Evolutionary conservation across 352 stramenopile genomes (phyloP).

Genomic region (Globisporangium viniferum): DNA sequence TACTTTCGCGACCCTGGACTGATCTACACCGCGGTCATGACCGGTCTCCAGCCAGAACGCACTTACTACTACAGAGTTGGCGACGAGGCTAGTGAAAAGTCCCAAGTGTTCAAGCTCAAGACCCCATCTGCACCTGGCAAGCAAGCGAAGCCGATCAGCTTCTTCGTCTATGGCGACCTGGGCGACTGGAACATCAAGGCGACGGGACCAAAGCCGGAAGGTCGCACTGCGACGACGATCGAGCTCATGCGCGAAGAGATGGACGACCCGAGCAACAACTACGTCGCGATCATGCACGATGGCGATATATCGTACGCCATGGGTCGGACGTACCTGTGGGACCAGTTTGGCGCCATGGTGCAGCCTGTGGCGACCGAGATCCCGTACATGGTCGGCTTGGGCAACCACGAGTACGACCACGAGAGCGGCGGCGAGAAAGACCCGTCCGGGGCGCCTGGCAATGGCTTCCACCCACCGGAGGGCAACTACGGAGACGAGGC

Average conservation of each 20-base stretch:
- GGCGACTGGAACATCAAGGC: conserved; percentile 32
- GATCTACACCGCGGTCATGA: conserved; percentile 23
- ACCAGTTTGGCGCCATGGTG: conserved; percentile 53
- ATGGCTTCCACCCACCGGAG: conserved; percentile 20
- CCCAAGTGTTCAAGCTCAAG: conserved; percentile 19
- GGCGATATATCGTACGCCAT: conserved; percentile 77
- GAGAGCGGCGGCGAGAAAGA: conserved; percentile 43
- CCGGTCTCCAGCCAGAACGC: conserved; percentile 7
- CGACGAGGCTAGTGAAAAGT: not conserved
- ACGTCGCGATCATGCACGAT: conserved; percentile 62
- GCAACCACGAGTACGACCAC: conserved; percentile 63
- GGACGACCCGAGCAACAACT: conserved; percentile 20
- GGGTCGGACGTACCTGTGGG: conserved; percentile 58
- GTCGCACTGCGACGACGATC: conserved; percentile 30
- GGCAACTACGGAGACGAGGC: conserved; percentile 65
- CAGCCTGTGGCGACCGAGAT: conserved; percentile 49
- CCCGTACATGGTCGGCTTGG: conserved; percentile 52
- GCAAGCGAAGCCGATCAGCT: conserved; percentile 27
- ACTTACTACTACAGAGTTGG: conserved; percentile 29
- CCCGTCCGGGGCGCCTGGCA: conserved; percentile 6
- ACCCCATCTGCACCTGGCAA: conserved; percentile 17
- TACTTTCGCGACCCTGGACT: conserved; percentile 23
- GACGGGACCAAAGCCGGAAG: conserved; percentile 10
- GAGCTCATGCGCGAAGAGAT: conserved; percentile 30
- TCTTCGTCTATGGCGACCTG: conserved; percentile 76